Percentiles rank a stretch among this genome's conserved stretches.
Evolutionary conservation across 129 eudicot genomes (phyloP).

Genomic region (Ambrosia trifida): DNA sequence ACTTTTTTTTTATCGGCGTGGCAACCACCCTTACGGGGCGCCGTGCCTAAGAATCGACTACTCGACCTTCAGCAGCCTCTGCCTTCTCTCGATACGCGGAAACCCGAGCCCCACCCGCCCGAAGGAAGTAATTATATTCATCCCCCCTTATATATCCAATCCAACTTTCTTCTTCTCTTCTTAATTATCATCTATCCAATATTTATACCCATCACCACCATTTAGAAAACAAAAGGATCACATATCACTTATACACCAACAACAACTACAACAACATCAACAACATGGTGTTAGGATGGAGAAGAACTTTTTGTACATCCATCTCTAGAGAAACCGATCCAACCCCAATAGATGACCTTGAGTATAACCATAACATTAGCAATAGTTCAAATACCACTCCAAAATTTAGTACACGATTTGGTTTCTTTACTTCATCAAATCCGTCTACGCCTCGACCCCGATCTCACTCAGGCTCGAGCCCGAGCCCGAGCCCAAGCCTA

Average conservation of each 20-base stretch:
- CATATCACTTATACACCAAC: neutral
- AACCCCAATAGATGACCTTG: slow-evolving; percentile 13
- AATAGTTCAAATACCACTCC: slow-evolving; percentile 33
- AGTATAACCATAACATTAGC: neutral
- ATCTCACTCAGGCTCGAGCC: slow-evolving; percentile 49
- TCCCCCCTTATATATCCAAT: slow-evolving; percentile 8
- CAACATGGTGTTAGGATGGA: slow-evolving; percentile 83
- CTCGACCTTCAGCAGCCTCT: too few relatives aligned
- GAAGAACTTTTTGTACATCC: slow-evolving; percentile 93
- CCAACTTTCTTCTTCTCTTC: slow-evolving; percentile 8
- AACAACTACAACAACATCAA: neutral
- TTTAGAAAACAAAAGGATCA: neutral
- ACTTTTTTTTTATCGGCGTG: too few relatives aligned
- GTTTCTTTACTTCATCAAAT: slow-evolving; percentile 52
- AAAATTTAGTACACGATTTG: slow-evolving; percentile 38
- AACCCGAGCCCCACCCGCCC: too few relatives aligned
- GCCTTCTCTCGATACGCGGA: too few relatives aligned
- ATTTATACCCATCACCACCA: neutral
- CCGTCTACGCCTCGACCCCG: slow-evolving; percentile 63
- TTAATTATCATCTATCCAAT: slow-evolving; percentile 11
- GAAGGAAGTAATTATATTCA: neutral
- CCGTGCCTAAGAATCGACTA: too few relatives aligned
- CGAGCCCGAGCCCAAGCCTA: slow-evolving; percentile 27
- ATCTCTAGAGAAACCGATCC: slow-evolving; percentile 60
- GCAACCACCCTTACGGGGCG: too few relatives aligned